These are phyloP conservation scores for Berberis thunbergii DNA, from an alignment of 164 flowering plant species.

Conservation along the genomic window DNA sequence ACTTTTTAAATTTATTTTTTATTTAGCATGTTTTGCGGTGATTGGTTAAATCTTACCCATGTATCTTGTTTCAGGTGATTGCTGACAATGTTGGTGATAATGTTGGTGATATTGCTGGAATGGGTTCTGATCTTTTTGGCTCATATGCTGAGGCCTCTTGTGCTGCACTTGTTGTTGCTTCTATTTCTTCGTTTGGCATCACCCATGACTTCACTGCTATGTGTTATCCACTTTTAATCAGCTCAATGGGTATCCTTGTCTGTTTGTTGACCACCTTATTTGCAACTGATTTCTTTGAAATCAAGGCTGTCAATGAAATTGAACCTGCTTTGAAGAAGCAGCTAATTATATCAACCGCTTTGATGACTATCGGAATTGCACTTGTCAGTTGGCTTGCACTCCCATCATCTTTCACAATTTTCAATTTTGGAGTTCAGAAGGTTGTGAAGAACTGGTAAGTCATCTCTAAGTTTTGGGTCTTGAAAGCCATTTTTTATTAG, in stretches of 20 bases:
- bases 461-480: background rate
- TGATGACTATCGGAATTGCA: no score
- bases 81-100: constrained; percentile 28
- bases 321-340: constrained; percentile 22
- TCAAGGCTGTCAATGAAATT: constrained; percentile 23
- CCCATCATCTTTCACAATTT: no score
- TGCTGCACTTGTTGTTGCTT: constrained; percentile 22
- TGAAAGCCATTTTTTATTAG: constrained; percentile 17
- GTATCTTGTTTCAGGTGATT: constrained; percentile 12
- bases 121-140: constrained; percentile 28
- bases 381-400: no score
- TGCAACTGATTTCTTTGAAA: constrained; percentile 18
- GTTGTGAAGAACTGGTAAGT: constrained; percentile 25
- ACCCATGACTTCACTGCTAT: no score
- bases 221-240: constrained; percentile 19
- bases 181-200: no score
- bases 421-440: constrained; percentile 9
- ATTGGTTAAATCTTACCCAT: no score
- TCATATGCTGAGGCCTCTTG: constrained; percentile 28
- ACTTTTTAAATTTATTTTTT: no score
- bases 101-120: constrained; percentile 19
- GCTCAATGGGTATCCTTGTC: constrained; percentile 20
- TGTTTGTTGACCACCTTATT: no score
- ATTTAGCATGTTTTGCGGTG: no score
- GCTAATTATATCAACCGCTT: no score